Base-by-base conservation (phyloP, 495 filamentous ascomycete species). In the Daldinia caldariorum region DNA sequence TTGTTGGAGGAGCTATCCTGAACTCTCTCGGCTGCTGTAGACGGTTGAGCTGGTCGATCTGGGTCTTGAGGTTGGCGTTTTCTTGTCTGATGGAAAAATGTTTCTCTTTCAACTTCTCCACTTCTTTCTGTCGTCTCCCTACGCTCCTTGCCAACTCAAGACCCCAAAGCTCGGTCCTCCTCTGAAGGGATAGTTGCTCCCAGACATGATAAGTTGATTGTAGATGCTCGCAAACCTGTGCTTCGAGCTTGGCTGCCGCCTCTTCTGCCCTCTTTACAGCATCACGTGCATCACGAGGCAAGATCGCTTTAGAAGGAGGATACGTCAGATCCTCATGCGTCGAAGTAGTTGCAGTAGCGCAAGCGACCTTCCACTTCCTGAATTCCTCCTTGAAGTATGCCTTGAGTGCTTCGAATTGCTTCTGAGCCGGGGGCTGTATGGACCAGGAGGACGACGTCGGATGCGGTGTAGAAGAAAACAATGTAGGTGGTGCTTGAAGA, bases 101-200 rank as follows among this genome's bases (percentile, higher is more conserved):
- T 35, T 83, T 81, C 14, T 86, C 82, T 63, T 90, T 88, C 1
- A 88, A 69, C 14, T 86, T 85, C 62, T 88, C 83, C n/a, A 88
- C 83, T 68, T 89, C 86, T 60, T 91, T 89, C 41, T 87, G 80
- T 61, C 90, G 89, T n/a, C 86, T 83, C 8, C 87, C 87, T 53
- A 90, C 89, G 34, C 90, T 87, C 39, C 93, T 88, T 1, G 89
- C 89, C 41, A 92, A 83, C 74, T 94, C 92, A n/a, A 94, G 80
- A 34, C 84, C 87, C 94, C 94, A 97, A 4, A 86, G 76, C 38
- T 93, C 88, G 34, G 83, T 82, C 37, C 85, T 84, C 41, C 88
- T 80, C 16, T 86, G 82, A 8, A 79, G 76, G 1, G 89, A 69
- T 1, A 93, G 80, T 1, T 76, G 77, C 18, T 82, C 84, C 93